Percentiles rank a stretch among this genome's conserved stretches.
phyloP scores from a whole-genome alignment of 768 basidiomycete species.

The Suillus alpinus region DNA sequence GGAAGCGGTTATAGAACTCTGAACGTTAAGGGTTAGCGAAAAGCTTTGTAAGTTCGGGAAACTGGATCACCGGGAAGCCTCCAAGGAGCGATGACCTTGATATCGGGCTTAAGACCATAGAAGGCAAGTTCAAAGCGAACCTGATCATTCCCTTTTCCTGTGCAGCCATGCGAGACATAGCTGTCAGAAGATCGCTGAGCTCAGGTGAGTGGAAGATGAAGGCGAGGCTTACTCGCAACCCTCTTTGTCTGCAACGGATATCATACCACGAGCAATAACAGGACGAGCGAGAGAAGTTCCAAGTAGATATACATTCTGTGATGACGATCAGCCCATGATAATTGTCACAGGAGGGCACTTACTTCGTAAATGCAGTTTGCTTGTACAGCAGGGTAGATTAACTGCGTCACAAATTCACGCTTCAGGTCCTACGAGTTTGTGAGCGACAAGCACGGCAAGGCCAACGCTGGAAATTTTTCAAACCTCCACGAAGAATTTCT shows the following conservation, averaged over 20 bases:
- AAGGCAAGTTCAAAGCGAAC: conserved; percentile 99
- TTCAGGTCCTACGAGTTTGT: conserved; percentile 71
- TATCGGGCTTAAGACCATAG: conserved; percentile 94
- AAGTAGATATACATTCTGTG: conserved; percentile 92
- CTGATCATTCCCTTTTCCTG: conserved; percentile 99
- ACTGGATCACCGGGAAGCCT: conserved; percentile 72
- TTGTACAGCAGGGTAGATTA: conserved; percentile 98
- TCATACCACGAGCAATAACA: conserved; percentile 99
- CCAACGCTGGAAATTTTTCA: neutral
- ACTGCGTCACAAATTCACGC: conserved; percentile 91
- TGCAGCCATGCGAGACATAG: conserved; percentile 97
- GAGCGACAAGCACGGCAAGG: neutral
- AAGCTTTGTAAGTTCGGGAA: neutral
- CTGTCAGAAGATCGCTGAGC: conserved; percentile 35
- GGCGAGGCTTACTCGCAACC: conserved; percentile 82
- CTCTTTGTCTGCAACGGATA: conserved; percentile 83
- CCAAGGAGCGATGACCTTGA: conserved; percentile 99
- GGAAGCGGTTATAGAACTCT: conserved; percentile 54
- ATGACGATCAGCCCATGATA: neutral
- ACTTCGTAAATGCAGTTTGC: conserved; percentile 99
- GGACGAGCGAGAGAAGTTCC: conserved; percentile 98
- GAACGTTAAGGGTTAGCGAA: neutral
- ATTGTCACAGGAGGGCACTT: conserved; percentile 8
- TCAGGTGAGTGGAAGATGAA: neutral
- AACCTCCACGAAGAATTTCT: conserved; percentile 92